These are phyloP conservation scores for Aspergillus nomiae DNA, from an alignment of 2,329 filamentous ascomycete genomes.

Conservation along the genomic window DNA sequence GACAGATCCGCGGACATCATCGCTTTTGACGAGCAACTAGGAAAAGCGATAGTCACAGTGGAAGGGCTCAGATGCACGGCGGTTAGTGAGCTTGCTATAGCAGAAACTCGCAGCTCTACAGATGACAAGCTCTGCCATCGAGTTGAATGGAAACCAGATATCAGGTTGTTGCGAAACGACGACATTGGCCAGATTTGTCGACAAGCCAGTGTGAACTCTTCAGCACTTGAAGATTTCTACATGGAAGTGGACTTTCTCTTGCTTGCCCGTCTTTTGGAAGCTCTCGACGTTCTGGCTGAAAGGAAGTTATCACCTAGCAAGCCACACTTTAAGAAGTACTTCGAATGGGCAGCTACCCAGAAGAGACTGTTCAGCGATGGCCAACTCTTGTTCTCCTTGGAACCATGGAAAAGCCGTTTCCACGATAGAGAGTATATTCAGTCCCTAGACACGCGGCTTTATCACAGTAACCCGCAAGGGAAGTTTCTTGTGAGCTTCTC, in stretches of 20 bases:
- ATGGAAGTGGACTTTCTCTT: neutral
- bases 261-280: neutral
- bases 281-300: neutral
- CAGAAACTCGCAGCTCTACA: neutral
- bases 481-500: neutral
- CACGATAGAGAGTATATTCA: slow-evolving; percentile 1
- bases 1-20: neutral
- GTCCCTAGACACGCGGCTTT: neutral
- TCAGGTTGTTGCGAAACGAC: slow-evolving; percentile 2
- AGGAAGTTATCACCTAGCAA: neutral
- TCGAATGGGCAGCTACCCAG: slow-evolving; percentile 11
- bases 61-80: neutral
- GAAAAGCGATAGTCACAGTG: neutral
- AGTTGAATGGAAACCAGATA: slow-evolving; percentile 16
- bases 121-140: neutral
- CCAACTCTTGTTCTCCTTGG: neutral
- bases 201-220: neutral
- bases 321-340: slow-evolving; percentile 10
- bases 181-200: neutral
- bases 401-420: slow-evolving; percentile 6
- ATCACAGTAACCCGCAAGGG: neutral
- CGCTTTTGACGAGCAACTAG: neutral
- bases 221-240: neutral
- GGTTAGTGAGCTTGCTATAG: neutral
- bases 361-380: neutral